Conservation (phyloP, 2,329 filamentous ascomycete species). For the Alternaria sp. region DNA sequence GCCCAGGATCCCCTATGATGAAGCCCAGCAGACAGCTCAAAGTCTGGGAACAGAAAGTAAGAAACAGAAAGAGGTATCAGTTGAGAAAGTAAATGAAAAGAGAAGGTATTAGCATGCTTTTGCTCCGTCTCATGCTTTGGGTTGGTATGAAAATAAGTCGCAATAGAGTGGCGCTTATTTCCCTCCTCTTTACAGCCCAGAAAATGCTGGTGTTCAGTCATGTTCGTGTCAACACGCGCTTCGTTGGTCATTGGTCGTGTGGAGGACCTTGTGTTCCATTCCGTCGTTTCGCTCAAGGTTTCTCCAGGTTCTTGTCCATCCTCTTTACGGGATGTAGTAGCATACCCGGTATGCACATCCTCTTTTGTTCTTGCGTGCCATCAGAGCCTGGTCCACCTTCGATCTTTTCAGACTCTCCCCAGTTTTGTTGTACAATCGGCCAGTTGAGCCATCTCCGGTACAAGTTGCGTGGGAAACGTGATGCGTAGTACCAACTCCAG, state of each 20-base stretch:
- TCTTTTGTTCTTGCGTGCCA: constrained; percentile 65
- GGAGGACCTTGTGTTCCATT: constrained; percentile 4
- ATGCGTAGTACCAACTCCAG: constrained; percentile 91
- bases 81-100: neutral
- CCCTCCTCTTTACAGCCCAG: neutral
- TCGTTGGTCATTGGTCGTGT: neutral
- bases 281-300: constrained; percentile 18
- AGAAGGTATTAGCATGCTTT: neutral
- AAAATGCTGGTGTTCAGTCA: neutral
- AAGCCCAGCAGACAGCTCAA: neutral
- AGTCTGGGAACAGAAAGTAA: constrained; percentile 1
- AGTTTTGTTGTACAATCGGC: constrained; percentile 78
- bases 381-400: constrained; percentile 51
- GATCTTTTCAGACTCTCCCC: constrained; percentile 75
- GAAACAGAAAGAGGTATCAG: constrained; percentile 1
- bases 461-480: constrained; percentile 79
- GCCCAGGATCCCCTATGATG: neutral
- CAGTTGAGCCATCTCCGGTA: constrained; percentile 89
- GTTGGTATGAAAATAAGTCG: neutral
- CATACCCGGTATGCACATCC: constrained; percentile 93
- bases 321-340: constrained; percentile 87
- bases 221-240: constrained; percentile 4
- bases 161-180: neutral
- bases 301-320: constrained; percentile 43
- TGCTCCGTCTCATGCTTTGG: constrained; percentile 7